Base-by-base conservation (phyloP, 352 stramenopile species). In the Phytophthora uliginosa region DNA sequence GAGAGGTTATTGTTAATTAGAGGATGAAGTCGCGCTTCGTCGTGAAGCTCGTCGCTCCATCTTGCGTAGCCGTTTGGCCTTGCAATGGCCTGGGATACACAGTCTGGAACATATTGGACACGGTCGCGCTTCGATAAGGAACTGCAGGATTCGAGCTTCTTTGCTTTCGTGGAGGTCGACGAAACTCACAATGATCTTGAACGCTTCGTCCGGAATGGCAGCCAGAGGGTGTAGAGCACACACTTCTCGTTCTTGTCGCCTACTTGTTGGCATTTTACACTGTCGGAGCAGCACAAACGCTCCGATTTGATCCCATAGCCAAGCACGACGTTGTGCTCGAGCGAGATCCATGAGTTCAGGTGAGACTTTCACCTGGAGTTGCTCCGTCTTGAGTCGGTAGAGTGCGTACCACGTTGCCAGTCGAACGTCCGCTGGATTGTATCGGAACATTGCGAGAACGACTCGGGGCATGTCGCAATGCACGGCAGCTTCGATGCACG, bases 401-500 rank as follows among this genome's bases (percentile, higher is more conserved):
- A 79, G 52, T 31, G 62, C 54, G 22, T 68, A 73, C 67, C 67
- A 79, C 42, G 58, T 63, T 8, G 72, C 66, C 12, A 70, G 59
- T 7, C 53, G 59, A 10, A 77, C 55, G 24, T 73, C 60, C 0
- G 0, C 20, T 0, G 54, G 51, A 45, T 77, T 77, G 24, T 72
- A 64, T 9, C 34, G 40, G 12, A 72, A 42, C 68, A 80, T 69
- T 17, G 38, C 52, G 9, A 69, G 9, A 10, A 80, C 38, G 36
- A 74, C 59, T 0, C 18, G 22, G 12, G 50, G 48, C 55, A 77
- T 53, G 5, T 56, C 42, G 48, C 33, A 13, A 28, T 59, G 52
- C 17, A 77, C 33, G 3, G 69, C 73, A 2, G 73, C 47, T 22
- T 74, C 47, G 18, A 80, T 69, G 45, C 68, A 77, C 48, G 73